Conservation (phyloP, 352 stramenopile species). For the Hyaloperonospora brassicae region DNA sequence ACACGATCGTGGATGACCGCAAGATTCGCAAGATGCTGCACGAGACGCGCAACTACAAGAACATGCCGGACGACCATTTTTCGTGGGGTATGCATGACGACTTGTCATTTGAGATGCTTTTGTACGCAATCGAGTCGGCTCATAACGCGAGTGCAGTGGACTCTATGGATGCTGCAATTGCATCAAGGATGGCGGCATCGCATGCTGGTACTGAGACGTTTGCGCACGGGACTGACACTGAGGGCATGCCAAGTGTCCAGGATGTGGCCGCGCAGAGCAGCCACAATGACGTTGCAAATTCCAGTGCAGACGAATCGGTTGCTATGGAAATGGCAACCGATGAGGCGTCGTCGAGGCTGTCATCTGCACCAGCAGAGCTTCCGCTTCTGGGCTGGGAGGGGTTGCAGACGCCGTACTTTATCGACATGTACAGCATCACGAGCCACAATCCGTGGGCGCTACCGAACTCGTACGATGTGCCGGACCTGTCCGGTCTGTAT, state of each 20-base stretch:
- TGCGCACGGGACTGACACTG: slow-evolving; percentile 10
- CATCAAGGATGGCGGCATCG: background rate
- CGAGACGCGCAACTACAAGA: slow-evolving; percentile 44
- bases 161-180: slow-evolving; percentile 8
- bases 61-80: slow-evolving; percentile 54
- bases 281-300: slow-evolving; percentile 19
- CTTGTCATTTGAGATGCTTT: slow-evolving; percentile 62
- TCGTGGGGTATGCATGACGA: slow-evolving; percentile 67
- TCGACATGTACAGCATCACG: slow-evolving; percentile 74
- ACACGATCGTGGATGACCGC: slow-evolving; percentile 59
- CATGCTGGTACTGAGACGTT: slow-evolving; percentile 1
- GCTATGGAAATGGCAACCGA: slow-evolving; percentile 3
- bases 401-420: slow-evolving; percentile 60
- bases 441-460: slow-evolving; percentile 60
- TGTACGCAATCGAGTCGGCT: slow-evolving; percentile 50
- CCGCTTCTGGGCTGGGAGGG: slow-evolving; percentile 43
- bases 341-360: slow-evolving; percentile 6
- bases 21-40: slow-evolving; percentile 63
- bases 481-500: slow-evolving; percentile 47
- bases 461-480: slow-evolving; percentile 36
- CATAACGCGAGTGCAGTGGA: slow-evolving; percentile 27
- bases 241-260: slow-evolving; percentile 8
- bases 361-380: slow-evolving; percentile 11
- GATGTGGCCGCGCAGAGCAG: slow-evolving; percentile 18
- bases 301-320: background rate